Evolutionary conservation across 2,329 filamentous ascomycete species (phyloP), one percentile per base, ranked within the genome.

Genomic region (Paraconiothyrium brasiliense): DNA sequence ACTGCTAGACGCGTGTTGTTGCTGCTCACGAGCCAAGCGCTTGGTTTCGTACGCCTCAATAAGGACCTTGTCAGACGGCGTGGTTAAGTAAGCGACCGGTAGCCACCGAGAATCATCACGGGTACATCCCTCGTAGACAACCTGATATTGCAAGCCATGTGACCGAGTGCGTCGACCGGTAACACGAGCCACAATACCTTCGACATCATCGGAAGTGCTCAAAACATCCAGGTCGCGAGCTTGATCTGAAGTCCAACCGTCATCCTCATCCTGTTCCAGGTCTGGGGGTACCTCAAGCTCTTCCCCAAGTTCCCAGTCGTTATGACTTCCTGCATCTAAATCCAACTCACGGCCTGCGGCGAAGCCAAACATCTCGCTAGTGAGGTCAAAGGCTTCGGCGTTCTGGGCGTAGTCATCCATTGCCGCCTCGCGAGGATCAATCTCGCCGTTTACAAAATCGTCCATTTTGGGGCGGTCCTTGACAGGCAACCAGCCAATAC

Each of bases 341-440:
- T 74, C 71, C 69, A 79, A 69, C n/a, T 72, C 68, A 10, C 77
- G 71, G n/a, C 65, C 68, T 30, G 67, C 67, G n/a, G 68, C 66
- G 56, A 78, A 78, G 11, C 62, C 65, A 37, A 70, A 44, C 48
- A 72, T 58, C 27, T 75, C 73, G 14, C 76, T 72, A 20, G 71
- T 71, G 51, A 73, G 64, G 3, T 80, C 81, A 51, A 84, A 82
- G 1, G 82, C 82, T 20, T 78, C 78, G 70, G 92, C 83, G 63
- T 93, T 92, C 47, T 86, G 84, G 70, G 92, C 89, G 68, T 93
- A 93, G 70, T 94, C 91, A 1, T 86, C 85, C 67, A 89, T 79
- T 46, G 88, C 81, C 1, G 70, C 69, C 47, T 72, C 67, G 11
- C 61, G 67, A 27, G 68, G 62, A 43, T 73, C 64, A 1, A 64